These are phyloP conservation scores for Massarina eburnea DNA, from an alignment of 2,329 filamentous ascomycete species.

Conservation along the genomic window DNA sequence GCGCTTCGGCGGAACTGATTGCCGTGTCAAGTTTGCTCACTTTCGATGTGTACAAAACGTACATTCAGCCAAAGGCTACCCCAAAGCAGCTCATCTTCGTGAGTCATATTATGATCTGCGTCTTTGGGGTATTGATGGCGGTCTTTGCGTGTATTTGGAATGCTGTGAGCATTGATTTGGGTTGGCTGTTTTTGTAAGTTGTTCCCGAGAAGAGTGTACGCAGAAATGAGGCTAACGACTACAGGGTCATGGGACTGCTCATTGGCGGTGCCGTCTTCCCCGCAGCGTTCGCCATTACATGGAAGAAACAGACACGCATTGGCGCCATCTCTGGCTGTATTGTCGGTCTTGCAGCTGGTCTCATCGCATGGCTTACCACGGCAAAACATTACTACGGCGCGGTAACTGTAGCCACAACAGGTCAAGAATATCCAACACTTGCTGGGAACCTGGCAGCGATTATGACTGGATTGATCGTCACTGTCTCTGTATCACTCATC, in stretches of 20 bases:
- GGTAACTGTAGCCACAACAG: constrained; percentile 44
- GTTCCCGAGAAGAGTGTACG: neutral
- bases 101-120: constrained; percentile 44
- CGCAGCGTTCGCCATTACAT: constrained; percentile 40
- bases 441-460: constrained; percentile 43
- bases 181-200: constrained; percentile 42
- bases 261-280: constrained; percentile 48
- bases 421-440: constrained; percentile 42
- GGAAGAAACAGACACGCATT: constrained; percentile 36
- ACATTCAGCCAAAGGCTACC: constrained; percentile 41
- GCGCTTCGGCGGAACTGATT: constrained; percentile 45
- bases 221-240: constrained; percentile 9
- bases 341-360: constrained; percentile 34
- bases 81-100: constrained; percentile 43
- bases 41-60: constrained; percentile 49
- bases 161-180: constrained; percentile 43
- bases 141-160: constrained; percentile 44
- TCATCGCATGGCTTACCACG: constrained; percentile 42
- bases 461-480: constrained; percentile 38
- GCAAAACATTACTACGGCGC: constrained; percentile 42
- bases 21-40: constrained; percentile 45
- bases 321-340: constrained; percentile 40
- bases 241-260: constrained; percentile 43
- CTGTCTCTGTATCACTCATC: constrained; percentile 37
- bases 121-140: constrained; percentile 45